Evolutionary conservation across 441 rosid species (phyloP), one percentile per base, ranked within the genome.

Genomic region (Pelargonium fulgidum): DNA sequence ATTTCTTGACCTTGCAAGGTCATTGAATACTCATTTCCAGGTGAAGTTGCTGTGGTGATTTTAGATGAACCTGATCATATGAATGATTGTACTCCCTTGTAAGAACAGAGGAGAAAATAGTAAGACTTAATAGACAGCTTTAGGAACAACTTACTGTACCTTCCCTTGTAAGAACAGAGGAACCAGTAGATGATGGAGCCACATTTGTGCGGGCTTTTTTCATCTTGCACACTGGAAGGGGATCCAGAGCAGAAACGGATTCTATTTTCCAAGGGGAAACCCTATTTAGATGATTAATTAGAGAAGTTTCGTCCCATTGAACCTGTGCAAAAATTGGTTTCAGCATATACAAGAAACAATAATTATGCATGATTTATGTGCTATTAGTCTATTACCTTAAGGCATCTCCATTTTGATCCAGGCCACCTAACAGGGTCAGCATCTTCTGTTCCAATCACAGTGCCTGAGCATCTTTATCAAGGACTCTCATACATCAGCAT

Each of bases 241-340:
- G 88, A 77, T 83, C 86, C 66, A 89, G 73, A 11, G 93, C 95
- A 67, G 94, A 64, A 44, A 96, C 94, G 72, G 96, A 96, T 72
- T 95, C 98, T 76, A 95, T 84, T 77, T 91, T 89, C 99, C 99
- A 95, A 11, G 95, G 97, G 11, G 99, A 95, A 71, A 95, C 99
- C 80, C 96, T 83, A 13, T 92, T 96, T 3, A 98, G 98, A 62
- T 96, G 91, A 69, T 87, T 86, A 66, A 90, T 79, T 52, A 81
- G 73, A 64, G 97, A 84, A 52, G 85, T 85, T 80, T 95, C 99
- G 73, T 95, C 99, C 99, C 99, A 95, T 36, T 96, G 85, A 77
- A 91, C 96, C 99, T 93, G 70, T 67, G 72, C 64, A 44, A n/a
- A 70, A 52, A 42, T 54, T 26, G 39, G 67, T 54, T 36, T 64